Conservation (phyloP, 176 grass and related monocot species). For the Triticum aestivum region IWGSC_CS_RefSeq_v2.1 NC_057813.1:448566417-448566916, state of each 20-base stretch:
- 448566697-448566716: background rate
- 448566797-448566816: conserved; percentile 16
- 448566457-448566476: conserved; percentile 53
- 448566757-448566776: conserved; percentile 18
- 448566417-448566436: conserved; percentile 38
- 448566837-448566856: conserved; percentile 26
- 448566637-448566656: conserved; percentile 50
- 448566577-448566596: conserved; percentile 57
- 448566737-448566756: conserved; percentile 25
- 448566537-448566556: conserved; percentile 20
- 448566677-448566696: background rate
- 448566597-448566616: conserved; percentile 87
- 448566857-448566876: conserved; percentile 2
- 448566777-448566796: conserved; percentile 30
- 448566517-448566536: background rate
- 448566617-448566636: conserved; percentile 78
- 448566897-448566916: conserved; percentile 51
- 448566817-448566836: conserved; percentile 45
- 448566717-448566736: conserved; percentile 49
- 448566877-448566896: conserved; percentile 14
- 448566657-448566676: background rate
- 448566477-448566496: conserved; percentile 48
- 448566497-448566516: background rate
- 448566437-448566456: conserved; percentile 58
- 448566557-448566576: conserved; percentile 68